Conservation (phyloP, 2,329 filamentous ascomycete species). For the Aspergillus bombycis region DNA sequence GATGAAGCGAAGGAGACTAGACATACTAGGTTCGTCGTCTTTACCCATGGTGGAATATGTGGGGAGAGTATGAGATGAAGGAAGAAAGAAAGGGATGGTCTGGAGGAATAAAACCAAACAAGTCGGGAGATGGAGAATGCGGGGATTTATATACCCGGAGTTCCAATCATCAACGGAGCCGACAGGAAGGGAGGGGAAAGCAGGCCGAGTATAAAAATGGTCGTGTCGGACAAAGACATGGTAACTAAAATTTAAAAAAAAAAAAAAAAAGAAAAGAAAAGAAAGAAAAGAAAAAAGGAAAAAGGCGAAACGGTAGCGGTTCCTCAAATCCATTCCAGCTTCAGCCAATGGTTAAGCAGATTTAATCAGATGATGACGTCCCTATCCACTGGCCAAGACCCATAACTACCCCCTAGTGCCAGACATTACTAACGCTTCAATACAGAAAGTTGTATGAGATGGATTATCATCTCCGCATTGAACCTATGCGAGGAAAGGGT, state of each 20-base stretch:
- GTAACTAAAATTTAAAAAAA: neutral
- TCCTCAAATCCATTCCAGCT: neutral
- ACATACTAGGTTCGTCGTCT: slow-evolving; percentile 39
- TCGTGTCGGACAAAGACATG: too few species aligned
- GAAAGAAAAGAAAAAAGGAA: neutral
- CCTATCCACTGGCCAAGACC: neutral
- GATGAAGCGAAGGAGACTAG: neutral
- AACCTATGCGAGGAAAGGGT: neutral
- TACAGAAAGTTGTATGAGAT: neutral
- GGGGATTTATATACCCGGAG: slow-evolving; percentile 2
- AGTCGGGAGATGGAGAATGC: neutral
- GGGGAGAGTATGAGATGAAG: slow-evolving; percentile 5
- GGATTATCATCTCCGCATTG: neutral
- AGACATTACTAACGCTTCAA: neutral
- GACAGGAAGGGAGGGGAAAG: neutral
- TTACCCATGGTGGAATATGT: slow-evolving; percentile 36
- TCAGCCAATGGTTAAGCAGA: neutral
- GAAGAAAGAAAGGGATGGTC: slow-evolving; percentile 14
- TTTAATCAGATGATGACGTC: neutral
- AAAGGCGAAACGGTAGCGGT: neutral
- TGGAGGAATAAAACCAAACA: slow-evolving; percentile 1
- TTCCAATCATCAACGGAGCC: neutral
- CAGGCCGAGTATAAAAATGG: neutral
- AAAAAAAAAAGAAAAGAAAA: neutral
- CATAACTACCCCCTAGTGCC: neutral